Base-by-base conservation (phyloP, 331 rosid species). In the Malus hybrid region DNA sequence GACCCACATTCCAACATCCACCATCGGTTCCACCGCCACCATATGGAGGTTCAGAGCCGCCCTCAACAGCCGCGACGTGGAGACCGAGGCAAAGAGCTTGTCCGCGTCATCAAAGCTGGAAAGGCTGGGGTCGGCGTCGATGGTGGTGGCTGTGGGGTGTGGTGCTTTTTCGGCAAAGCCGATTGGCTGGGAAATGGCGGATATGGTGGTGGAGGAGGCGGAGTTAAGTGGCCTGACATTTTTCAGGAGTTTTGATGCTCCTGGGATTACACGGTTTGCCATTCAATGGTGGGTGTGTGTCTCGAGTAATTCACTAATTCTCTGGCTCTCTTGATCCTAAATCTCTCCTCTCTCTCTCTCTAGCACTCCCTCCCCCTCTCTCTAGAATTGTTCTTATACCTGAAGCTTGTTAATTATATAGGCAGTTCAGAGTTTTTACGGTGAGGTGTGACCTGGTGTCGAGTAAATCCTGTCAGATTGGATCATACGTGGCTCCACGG, bases 1-100 rank as follows among this genome's bases (percentile, higher is more conserved):
- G 18, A 92, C 18, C 92, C 97, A 88, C 72, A 79, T 85, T 65
- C 97, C 97, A 0, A 90, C 10, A 75, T 94, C 99, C 7, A 92
- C 97, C 81, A 88, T n/a, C 1, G 99, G 90, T 56, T 81, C 96
- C 1, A 86, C 0, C 0, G 93, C 96, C 13, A 96, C 89, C 50
- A 82, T 85, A 5, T 92, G 97, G 72, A 94, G 97, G 50, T 75
- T 85, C 4, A 97, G 87, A 15, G 92, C 32, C 63, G 97, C 78
- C 12, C 86, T 85, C 62, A 92, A 75, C 10, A 94, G 97, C 32
- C 46, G 75, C 5, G 77, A 0, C 65, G 96, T 87, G 0, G 93
- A 50, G 2, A 94, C 77, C 48, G 73, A 42, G 0, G 84, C 79
- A 69, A 94, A 94, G 11, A 94, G 88, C 73, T 63, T 83, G 59